phyloP scores from a whole-genome alignment of 768 basidiomycete genomes.

The Lactarius vividus region DNA sequence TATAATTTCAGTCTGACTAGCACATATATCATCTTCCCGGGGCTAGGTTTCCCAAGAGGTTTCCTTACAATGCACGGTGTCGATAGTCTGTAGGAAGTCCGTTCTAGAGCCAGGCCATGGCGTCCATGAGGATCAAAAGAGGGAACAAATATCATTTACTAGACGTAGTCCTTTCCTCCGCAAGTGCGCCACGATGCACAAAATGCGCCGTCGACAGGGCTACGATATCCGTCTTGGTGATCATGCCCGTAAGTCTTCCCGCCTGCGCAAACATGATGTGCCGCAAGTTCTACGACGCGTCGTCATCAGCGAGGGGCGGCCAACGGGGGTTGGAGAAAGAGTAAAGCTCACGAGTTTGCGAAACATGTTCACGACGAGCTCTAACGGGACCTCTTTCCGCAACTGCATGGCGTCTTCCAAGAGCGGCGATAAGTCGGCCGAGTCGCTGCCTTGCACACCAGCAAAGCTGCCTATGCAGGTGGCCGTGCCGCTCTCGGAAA shows the following conservation, averaged over 20 bases:
- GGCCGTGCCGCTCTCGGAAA: constrained; percentile 9
- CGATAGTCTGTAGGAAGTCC: not conserved
- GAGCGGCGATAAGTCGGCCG: constrained; percentile 35
- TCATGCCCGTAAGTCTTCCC: constrained; percentile 60
- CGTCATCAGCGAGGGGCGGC: constrained; percentile 15
- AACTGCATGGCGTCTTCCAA: constrained; percentile 54
- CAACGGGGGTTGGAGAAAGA: not conserved
- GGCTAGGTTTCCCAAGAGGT: too few relatives aligned
- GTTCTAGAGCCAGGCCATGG: not conserved
- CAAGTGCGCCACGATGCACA: constrained; percentile 43
- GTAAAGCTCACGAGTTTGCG: constrained; percentile 55
- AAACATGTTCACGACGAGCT: constrained; percentile 71
- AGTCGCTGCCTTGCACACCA: not conserved
- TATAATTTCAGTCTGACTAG: too few relatives aligned
- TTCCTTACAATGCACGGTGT: not conserved
- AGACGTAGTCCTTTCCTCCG: not conserved
- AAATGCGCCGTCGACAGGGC: constrained; percentile 56
- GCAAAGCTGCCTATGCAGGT: constrained; percentile 14
- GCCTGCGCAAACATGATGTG: constrained; percentile 64
- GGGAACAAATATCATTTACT: not conserved
- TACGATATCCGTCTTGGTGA: constrained; percentile 67
- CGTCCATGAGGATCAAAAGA: not conserved
- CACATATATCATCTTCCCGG: too few relatives aligned
- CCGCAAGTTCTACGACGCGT: constrained; percentile 52
- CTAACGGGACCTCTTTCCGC: constrained; percentile 65